phyloP scores from a whole-genome alignment of 2,329 filamentous ascomycete genomes.

The Colletotrichum somersetense region DNA sequence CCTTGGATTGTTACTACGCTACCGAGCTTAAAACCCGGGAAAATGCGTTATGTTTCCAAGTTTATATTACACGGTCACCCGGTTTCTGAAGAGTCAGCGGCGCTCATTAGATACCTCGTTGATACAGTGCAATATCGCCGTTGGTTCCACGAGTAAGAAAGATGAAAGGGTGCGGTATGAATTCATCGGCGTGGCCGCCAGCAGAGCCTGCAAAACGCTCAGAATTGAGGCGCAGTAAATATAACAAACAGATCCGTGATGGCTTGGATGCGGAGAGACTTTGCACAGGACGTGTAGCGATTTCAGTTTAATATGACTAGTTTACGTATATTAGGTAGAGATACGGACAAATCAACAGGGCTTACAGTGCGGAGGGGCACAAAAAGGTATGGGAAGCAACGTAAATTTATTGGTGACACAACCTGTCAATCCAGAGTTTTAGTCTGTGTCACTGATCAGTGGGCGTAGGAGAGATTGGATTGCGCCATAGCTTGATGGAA shows the following conservation, averaged over 20 bases:
- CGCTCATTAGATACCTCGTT: not conserved
- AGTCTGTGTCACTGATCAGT: not conserved
- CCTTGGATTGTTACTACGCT: not conserved
- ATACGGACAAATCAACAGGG: not conserved
- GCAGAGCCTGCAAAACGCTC: too few species aligned
- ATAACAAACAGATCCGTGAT: not conserved
- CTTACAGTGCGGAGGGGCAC: not conserved
- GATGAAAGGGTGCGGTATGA: not conserved
- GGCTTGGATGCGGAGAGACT: not conserved
- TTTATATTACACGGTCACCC: not conserved
- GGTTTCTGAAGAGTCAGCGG: not conserved
- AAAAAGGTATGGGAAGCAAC: not conserved
- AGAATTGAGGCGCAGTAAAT: not conserved
- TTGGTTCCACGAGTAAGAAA: conserved; percentile 7
- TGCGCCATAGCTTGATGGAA: not conserved
- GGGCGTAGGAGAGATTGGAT: not conserved
- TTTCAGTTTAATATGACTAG: not conserved
- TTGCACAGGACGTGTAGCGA: not conserved
- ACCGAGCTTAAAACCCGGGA: not conserved
- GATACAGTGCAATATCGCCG: not conserved
- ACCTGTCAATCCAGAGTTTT: conserved; percentile 5
- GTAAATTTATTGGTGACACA: not conserved
- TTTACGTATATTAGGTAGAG: too few species aligned
- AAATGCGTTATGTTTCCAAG: not conserved
- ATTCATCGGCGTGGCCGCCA: not conserved